phyloP scores from a whole-genome alignment of 169 alveolate genomes.

The Eimeria necatrix region DNA sequence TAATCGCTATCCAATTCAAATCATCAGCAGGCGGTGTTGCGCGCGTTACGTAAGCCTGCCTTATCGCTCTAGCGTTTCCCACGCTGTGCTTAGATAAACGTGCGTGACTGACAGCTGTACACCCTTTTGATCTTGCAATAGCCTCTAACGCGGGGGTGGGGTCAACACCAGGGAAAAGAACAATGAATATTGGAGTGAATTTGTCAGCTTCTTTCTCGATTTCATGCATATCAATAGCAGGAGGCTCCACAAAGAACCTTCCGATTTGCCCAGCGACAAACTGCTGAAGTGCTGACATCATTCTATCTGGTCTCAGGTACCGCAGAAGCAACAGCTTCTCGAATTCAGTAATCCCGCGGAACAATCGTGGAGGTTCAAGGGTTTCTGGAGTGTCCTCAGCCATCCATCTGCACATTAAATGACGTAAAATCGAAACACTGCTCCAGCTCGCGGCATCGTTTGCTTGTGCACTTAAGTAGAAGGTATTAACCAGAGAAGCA shows the following conservation, averaged over 20 bases:
- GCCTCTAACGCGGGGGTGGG: constrained; percentile 96
- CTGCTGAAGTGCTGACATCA: constrained; percentile 95
- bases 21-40: neutral
- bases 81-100: neutral
- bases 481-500: no score
- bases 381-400: constrained; percentile 97
- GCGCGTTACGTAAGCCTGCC: neutral
- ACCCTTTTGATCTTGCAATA: constrained; percentile 88
- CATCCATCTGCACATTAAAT: constrained; percentile 92
- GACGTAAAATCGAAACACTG: neutral
- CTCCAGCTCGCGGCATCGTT: no score
- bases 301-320: constrained; percentile 97
- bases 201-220: constrained; percentile 94
- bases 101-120: constrained; percentile 75
- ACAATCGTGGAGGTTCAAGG: constrained; percentile 96
- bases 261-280: constrained; percentile 95
- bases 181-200: constrained; percentile 96
- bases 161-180: constrained; percentile 96
- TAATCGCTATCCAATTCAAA: neutral
- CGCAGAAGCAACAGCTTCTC: constrained; percentile 95
- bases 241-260: constrained; percentile 93
- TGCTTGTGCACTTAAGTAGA: no score
- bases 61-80: neutral
- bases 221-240: constrained; percentile 94
- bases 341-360: constrained; percentile 94